phyloP scores from a whole-genome alignment of 2,329 filamentous ascomycete species.

The Cytospora piceae region DNA sequence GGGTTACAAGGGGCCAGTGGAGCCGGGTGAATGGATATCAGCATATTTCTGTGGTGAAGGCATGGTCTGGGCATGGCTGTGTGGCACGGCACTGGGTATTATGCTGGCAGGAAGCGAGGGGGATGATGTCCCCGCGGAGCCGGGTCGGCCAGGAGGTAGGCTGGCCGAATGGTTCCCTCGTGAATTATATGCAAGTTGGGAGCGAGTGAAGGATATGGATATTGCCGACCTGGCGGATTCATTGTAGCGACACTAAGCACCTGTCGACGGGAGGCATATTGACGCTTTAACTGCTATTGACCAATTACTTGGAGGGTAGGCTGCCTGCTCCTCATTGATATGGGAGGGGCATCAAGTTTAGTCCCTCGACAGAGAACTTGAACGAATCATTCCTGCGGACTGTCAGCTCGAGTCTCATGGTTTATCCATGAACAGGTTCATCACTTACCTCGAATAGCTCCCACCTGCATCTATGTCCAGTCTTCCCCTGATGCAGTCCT shows the following conservation, averaged over 20 bases:
- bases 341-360: constrained; percentile 61
- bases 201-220: constrained; percentile 43
- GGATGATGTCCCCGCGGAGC: constrained; percentile 35
- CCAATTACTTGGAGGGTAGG: background rate
- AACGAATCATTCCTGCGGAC: constrained; percentile 60
- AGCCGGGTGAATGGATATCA: constrained; percentile 53
- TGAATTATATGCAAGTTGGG: constrained; percentile 41
- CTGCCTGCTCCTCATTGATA: constrained; percentile 39
- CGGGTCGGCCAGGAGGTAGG: constrained; percentile 43
- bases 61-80: constrained; percentile 59
- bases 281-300: background rate
- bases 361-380: constrained; percentile 60
- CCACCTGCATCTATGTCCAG: constrained; percentile 84
- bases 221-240: constrained; percentile 41
- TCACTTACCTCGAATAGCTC: constrained; percentile 75
- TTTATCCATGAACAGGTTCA: background rate
- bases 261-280: background rate
- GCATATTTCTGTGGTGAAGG: constrained; percentile 57
- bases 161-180: constrained; percentile 47
- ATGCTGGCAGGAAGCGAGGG: constrained; percentile 49
- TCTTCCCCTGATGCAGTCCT: constrained; percentile 81
- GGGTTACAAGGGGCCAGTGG: background rate
- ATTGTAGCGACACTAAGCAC: background rate
- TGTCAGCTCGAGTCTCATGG: constrained; percentile 24
- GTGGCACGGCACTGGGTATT: constrained; percentile 50